Conservation (phyloP, 1,284 basidiomycete genomes). For the Puccinia brachypodii region DNA sequence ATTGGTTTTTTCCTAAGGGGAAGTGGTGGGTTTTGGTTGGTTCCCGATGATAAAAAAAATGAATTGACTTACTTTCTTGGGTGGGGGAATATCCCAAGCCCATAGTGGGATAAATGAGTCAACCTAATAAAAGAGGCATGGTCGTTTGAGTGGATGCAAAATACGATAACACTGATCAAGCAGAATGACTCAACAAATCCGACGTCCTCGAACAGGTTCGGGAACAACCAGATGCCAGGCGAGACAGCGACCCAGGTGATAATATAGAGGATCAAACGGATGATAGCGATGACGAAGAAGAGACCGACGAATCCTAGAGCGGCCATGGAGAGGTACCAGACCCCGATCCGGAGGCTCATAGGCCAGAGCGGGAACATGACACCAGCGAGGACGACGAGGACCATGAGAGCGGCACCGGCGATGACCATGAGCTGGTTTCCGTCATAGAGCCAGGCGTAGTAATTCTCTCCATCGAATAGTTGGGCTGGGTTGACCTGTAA, state of each 20-base stretch:
- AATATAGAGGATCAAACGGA: conserved; percentile 90
- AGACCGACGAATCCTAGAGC: conserved; percentile 84
- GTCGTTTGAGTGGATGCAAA: background rate
- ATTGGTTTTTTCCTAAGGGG: background rate
- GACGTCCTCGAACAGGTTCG: conserved; percentile 95
- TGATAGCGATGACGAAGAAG: conserved; percentile 87
- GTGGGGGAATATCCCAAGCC: conserved; percentile 89
- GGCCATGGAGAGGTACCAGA: conserved; percentile 89
- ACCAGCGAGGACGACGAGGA: conserved; percentile 86
- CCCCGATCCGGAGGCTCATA: conserved; percentile 83
- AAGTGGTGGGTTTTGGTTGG: background rate
- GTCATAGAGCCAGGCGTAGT: conserved; percentile 97
- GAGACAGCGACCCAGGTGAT: conserved; percentile 81
- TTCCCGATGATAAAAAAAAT: background rate
- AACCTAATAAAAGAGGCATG: conserved; percentile 63
- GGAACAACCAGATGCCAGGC: conserved; percentile 99
- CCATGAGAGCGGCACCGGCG: conserved; percentile 88
- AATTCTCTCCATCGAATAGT: conserved; percentile 71
- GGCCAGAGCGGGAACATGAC: conserved; percentile 99
- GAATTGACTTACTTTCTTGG: conserved; percentile 63
- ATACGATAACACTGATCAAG: background rate
- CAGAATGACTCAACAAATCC: conserved; percentile 75
- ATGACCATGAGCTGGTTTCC: conserved; percentile 90
- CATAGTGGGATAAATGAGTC: conserved; percentile 96
- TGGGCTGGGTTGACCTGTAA: conserved; percentile 79